phyloP scores from a whole-genome alignment of 768 basidiomycete genomes.

The Agrocybe pediades region DNA sequence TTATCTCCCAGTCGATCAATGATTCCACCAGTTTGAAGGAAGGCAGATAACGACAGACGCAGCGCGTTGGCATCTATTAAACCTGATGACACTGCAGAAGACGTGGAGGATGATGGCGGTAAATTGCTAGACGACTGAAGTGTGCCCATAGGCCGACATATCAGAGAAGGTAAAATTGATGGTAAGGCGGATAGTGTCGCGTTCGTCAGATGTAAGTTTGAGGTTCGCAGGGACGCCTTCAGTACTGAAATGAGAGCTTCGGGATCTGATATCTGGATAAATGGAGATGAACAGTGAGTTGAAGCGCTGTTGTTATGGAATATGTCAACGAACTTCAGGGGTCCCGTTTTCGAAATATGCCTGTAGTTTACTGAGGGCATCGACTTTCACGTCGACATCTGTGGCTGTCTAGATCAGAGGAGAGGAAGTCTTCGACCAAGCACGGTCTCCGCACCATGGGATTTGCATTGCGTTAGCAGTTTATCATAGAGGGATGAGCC shows the following conservation, averaged over 20 bases:
- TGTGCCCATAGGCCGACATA: slow-evolving; percentile 39
- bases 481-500: slow-evolving; percentile 54
- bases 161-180: slow-evolving; percentile 62
- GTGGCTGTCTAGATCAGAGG: slow-evolving; percentile 8
- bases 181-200: slow-evolving; percentile 76
- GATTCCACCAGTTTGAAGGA: slow-evolving; percentile 75
- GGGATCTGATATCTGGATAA: slow-evolving; percentile 64
- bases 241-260: slow-evolving; percentile 71
- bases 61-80: slow-evolving; percentile 37
- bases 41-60: slow-evolving; percentile 66
- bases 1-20: slow-evolving; percentile 86
- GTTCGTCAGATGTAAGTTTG: slow-evolving; percentile 80
- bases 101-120: slow-evolving; percentile 38
- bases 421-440: slow-evolving; percentile 9
- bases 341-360: slow-evolving; percentile 66
- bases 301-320: not conserved
- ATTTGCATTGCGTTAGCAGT: slow-evolving; percentile 67
- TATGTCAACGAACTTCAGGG: slow-evolving; percentile 53
- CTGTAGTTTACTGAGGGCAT: slow-evolving; percentile 79
- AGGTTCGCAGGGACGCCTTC: slow-evolving; percentile 74
- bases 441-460: slow-evolving; percentile 49
- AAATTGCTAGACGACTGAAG: slow-evolving; percentile 12
- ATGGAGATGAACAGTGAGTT: not conserved
- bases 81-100: slow-evolving; percentile 35
- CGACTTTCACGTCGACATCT: slow-evolving; percentile 84